Percentiles rank a stretch among this genome's conserved stretches.
Conservation (phyloP, 768 basidiomycete species). For the Sistotremastrum niveocremeum region DNA sequence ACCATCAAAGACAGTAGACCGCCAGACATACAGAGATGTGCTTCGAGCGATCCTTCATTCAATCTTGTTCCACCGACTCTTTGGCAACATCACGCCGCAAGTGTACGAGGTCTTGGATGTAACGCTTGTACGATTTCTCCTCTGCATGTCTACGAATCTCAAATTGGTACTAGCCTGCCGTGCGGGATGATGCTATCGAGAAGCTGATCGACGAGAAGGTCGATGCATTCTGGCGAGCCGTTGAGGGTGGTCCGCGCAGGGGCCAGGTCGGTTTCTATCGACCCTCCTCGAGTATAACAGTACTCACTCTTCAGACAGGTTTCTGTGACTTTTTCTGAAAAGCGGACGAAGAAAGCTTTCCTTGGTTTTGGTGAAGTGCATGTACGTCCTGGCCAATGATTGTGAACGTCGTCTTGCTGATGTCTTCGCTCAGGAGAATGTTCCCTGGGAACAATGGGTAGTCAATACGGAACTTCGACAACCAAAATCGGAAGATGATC, state of each 20-base stretch:
- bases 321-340: constrained; percentile 62
- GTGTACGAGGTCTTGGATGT: constrained; percentile 73
- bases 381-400: neutral
- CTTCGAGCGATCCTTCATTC: constrained; percentile 67
- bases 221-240: constrained; percentile 62
- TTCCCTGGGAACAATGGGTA: constrained; percentile 82
- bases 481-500: constrained; percentile 51
- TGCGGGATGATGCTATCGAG: constrained; percentile 61
- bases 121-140: constrained; percentile 49
- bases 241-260: constrained; percentile 48
- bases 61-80: constrained; percentile 71
- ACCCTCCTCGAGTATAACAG: neutral
- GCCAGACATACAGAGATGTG: constrained; percentile 58
- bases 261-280: constrained; percentile 41
- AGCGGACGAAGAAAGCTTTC: constrained; percentile 66
- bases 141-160: neutral
- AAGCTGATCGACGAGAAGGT: constrained; percentile 63
- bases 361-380: constrained; percentile 40
- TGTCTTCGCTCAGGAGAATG: constrained; percentile 41
- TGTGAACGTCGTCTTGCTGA: neutral
- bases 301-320: constrained; percentile 29
- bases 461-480: constrained; percentile 65
- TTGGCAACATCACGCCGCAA: constrained; percentile 65
- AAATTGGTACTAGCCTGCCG: constrained; percentile 43
- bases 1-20: constrained; percentile 50